A percentile compares a stretch with the other conserved stretches of the same genome.
phyloP scores from a whole-genome alignment of 176 grass and related monocot genomes.

The Lolium perenne region DNA sequence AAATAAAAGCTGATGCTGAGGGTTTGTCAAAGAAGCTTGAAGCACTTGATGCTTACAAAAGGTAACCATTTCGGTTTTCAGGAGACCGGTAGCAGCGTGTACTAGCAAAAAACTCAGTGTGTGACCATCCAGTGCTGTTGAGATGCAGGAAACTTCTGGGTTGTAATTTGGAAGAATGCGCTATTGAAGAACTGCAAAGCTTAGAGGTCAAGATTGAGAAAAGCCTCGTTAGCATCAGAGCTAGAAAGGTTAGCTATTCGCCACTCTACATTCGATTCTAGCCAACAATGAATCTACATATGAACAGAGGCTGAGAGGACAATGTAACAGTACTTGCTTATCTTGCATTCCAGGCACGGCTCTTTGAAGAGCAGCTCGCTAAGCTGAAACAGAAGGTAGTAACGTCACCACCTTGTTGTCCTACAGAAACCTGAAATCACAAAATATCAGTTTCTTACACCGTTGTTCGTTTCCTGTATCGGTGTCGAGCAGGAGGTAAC shows the following conservation, averaged over 20 bases:
- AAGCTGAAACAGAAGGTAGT: slow-evolving; percentile 64
- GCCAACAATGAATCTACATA: not conserved
- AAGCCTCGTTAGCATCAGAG: slow-evolving; percentile 54
- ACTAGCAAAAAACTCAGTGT: not conserved
- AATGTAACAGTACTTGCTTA: not conserved
- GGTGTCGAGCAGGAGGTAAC: slow-evolving; percentile 45
- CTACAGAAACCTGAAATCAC: not conserved
- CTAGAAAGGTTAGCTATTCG: slow-evolving; percentile 55
- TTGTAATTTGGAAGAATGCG: slow-evolving; percentile 64
- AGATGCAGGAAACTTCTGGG: slow-evolving; percentile 64
- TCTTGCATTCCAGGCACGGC: slow-evolving; percentile 41
- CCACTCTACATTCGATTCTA: too few relatives aligned
- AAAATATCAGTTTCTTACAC: slow-evolving; percentile 20
- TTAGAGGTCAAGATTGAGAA: slow-evolving; percentile 63
- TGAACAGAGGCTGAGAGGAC: slow-evolving; percentile 7
- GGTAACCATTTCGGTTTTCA: slow-evolving; percentile 22
- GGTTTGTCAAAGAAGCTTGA: slow-evolving; percentile 63
- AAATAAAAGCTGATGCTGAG: slow-evolving; percentile 63
- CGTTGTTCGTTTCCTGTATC: not conserved
- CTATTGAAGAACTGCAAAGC: slow-evolving; percentile 63
- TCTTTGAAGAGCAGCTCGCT: slow-evolving; percentile 58
- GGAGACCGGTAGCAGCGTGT: not conserved
- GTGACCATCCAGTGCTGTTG: not conserved
- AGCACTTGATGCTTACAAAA: slow-evolving; percentile 65
- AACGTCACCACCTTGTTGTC: not conserved